phyloP scores from a whole-genome alignment of 495 filamentous ascomycete genomes.

The Aspergillus nidulans region DNA sequence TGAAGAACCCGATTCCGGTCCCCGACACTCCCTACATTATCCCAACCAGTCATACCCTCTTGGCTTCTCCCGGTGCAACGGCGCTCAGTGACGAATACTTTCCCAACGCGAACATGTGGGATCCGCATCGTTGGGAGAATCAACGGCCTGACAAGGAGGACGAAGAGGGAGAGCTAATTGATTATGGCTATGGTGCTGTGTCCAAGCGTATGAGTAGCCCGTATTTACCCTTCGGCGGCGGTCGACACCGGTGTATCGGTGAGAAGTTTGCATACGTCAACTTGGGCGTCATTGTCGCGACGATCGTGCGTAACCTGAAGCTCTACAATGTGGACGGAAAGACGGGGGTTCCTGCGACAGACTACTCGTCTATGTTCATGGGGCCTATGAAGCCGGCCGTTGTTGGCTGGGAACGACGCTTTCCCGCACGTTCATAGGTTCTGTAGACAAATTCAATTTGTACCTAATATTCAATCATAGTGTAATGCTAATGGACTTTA shows the following conservation, averaged over 20 bases:
- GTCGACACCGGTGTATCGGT: slow-evolving; percentile 90
- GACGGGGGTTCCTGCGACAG: slow-evolving; percentile 69
- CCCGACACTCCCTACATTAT: slow-evolving; percentile 75
- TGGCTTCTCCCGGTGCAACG: slow-evolving; percentile 78
- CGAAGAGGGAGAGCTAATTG: slow-evolving; percentile 64
- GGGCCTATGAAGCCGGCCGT: slow-evolving; percentile 60
- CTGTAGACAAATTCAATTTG: neutral
- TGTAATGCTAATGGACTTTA: neutral
- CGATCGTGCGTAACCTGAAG: slow-evolving; percentile 69
- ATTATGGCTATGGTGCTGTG: slow-evolving; percentile 92
- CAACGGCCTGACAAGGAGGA: slow-evolving; percentile 41
- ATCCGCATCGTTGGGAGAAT: slow-evolving; percentile 82
- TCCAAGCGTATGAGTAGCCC: slow-evolving; percentile 82
- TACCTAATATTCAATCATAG: neutral
- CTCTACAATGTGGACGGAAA: slow-evolving; percentile 67
- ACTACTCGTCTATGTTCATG: slow-evolving; percentile 62
- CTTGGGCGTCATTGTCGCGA: slow-evolving; percentile 78
- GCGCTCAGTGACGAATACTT: slow-evolving; percentile 68
- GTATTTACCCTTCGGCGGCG: slow-evolving; percentile 93
- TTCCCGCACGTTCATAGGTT: slow-evolving; percentile 8
- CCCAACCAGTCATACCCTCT: slow-evolving; percentile 68
- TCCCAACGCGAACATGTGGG: slow-evolving; percentile 73
- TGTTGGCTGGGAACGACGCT: slow-evolving; percentile 63
- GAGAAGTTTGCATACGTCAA: slow-evolving; percentile 97
- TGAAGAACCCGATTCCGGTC: slow-evolving; percentile 73